These are phyloP conservation scores for Daphne laureola DNA, from an alignment of 441 rosid species.

Conservation along the genomic window DNA sequence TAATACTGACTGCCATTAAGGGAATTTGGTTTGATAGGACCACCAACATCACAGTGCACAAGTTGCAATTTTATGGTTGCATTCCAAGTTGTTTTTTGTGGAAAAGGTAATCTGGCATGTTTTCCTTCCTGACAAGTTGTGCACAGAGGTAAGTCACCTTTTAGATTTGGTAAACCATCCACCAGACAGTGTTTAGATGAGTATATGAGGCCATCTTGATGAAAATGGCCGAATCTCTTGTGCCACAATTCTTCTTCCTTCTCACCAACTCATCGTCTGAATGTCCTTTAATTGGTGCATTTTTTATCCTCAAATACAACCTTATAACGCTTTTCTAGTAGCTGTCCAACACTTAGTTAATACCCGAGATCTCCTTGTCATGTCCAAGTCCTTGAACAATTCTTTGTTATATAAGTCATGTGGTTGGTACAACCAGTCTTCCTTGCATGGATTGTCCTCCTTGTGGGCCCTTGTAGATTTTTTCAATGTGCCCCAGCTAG, in stretches of 20 bases:
- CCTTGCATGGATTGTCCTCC: no score
- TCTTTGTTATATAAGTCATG: no score
- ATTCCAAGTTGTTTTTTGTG: not conserved
- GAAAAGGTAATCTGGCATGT: not conserved
- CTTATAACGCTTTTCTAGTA: no score
- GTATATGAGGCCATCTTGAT: not conserved
- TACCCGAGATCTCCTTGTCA: not conserved
- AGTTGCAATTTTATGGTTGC: not conserved
- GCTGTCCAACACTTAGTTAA: not conserved
- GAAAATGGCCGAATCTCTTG: constrained; percentile 5
- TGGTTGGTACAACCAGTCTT: no score
- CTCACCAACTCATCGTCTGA: not conserved
- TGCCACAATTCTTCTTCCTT: not conserved
- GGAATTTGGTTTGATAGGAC: not conserved
- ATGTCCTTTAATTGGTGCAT: not conserved
- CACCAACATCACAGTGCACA: not conserved
- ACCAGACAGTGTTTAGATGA: not conserved
- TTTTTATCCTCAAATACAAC: not conserved
- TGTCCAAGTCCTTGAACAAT: no score
- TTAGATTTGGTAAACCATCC: not conserved
- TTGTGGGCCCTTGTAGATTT: no score
- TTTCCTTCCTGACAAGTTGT: not conserved
- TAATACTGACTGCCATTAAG: not conserved
- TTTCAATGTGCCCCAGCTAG: no score
- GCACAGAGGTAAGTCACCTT: not conserved